Evolutionary conservation across 2,329 filamentous ascomycete species (phyloP).

Genomic region (Zelopaecilomyces penicillatus): DNA sequence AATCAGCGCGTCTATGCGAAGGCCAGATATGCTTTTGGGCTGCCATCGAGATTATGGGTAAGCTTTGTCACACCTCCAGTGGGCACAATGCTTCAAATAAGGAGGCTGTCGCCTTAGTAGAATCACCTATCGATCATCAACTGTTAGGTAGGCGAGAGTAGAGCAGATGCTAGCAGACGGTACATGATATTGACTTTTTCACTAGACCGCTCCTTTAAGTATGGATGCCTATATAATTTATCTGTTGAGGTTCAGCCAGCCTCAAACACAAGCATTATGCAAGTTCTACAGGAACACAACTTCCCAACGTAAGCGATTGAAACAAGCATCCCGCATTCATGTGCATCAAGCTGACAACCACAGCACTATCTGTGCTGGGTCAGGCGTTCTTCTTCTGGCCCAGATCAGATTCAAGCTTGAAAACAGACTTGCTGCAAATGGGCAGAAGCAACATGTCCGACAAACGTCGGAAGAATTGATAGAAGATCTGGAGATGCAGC

Average conservation of each 20-base stretch:
- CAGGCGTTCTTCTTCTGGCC: conserved; percentile 40
- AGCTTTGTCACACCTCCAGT: conserved; percentile 18
- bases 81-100: too few species aligned
- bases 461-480: conserved; percentile 48
- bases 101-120: too few species aligned
- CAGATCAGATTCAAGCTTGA: conserved; percentile 30
- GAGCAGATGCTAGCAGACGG: too few species aligned
- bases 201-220: conserved; percentile 27
- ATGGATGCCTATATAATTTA: conserved; percentile 43
- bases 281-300: conserved; percentile 37
- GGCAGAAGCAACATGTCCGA: conserved; percentile 17
- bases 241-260: conserved; percentile 37
- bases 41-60: conserved; percentile 39
- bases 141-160: too few species aligned
- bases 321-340: not conserved
- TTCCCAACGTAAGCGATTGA: conserved; percentile 31
- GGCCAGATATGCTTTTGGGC: conserved; percentile 35
- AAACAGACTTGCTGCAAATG: conserved; percentile 2
- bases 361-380: conserved; percentile 35
- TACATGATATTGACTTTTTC: too few species aligned
- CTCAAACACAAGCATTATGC: conserved; percentile 31
- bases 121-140: too few species aligned
- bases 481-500: conserved; percentile 47
- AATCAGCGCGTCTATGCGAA: conserved; percentile 26
- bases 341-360: conserved; percentile 6